Evolutionary conservation across 805 yeast genomes (phyloP).

Genomic region (Brettanomyces anomalus): DNA sequence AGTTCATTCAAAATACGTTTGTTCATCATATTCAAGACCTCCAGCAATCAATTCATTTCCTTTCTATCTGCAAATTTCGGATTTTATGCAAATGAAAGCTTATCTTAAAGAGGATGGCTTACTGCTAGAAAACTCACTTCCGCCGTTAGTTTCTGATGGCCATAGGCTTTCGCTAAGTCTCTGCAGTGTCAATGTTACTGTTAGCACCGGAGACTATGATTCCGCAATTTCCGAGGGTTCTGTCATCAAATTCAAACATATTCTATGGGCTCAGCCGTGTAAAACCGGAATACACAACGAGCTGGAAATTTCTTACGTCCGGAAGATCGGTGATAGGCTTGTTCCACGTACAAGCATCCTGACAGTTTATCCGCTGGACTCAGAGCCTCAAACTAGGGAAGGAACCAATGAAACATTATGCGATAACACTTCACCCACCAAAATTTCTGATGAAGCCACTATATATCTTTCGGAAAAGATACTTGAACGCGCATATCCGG

Average conservation of each 20-base stretch:
- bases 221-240: conserved; percentile 1
- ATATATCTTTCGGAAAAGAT: background rate
- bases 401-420: background rate
- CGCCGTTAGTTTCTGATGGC: background rate
- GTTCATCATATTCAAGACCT: no score
- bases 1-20: no score
- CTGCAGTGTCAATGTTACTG: background rate
- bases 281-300: conserved; percentile 9
- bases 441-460: conserved; percentile 18
- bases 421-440: conserved; percentile 9
- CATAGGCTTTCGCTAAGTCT: background rate
- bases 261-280: conserved; percentile 19
- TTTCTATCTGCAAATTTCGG: no score
- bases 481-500: conserved; percentile 26
- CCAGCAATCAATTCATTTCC: no score
- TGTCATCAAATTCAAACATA: conserved; percentile 17
- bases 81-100: background rate
- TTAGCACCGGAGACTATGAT: no score
- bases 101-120: background rate
- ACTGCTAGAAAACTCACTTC: background rate
- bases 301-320: conserved; percentile 16
- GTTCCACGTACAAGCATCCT: conserved; percentile 7
- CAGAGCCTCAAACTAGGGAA: background rate
- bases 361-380: conserved; percentile 3
- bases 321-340: conserved; percentile 5